Conservation (phyloP, 306 rosid species). For the Ziziphus jujuba region DNA sequence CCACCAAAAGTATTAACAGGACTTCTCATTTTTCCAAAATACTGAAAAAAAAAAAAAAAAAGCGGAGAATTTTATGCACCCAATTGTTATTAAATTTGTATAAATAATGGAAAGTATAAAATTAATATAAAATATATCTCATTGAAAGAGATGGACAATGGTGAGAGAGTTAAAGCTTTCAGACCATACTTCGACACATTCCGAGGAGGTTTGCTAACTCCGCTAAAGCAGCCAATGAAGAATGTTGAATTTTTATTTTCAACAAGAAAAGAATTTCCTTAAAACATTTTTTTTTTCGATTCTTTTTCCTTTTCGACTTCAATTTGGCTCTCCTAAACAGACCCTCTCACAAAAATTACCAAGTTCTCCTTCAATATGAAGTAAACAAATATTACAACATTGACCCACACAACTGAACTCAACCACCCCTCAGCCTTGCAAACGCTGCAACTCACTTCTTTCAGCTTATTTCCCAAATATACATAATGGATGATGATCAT, state of each 20-base stretch:
- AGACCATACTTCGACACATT: constrained; percentile 9
- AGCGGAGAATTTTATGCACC: not conserved
- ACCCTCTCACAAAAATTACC: constrained; percentile 46
- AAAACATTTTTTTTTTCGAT: too few species aligned
- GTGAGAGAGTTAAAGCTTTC: constrained; percentile 1
- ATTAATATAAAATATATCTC: constrained; percentile 19
- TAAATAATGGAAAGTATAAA: constrained; percentile 11
- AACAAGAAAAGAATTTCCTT: constrained; percentile 41
- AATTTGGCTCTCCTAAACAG: constrained; percentile 17
- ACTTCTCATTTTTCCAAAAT: not conserved
- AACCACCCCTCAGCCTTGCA: constrained; percentile 30
- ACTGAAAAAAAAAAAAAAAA: not conserved
- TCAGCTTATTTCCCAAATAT: constrained; percentile 53
- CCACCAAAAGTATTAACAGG: not conserved
- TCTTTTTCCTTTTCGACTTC: not conserved
- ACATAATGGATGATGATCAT: constrained; percentile 35
- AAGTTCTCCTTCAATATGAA: constrained; percentile 46
- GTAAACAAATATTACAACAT: constrained; percentile 46
- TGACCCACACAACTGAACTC: constrained; percentile 39
- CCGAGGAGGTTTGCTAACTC: not conserved
- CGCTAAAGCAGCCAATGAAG: constrained; percentile 31
- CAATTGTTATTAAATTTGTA: constrained; percentile 28
- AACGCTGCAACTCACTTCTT: constrained; percentile 40
- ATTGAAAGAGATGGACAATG: not conserved
- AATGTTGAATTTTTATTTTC: constrained; percentile 36